Base-by-base conservation (phyloP, 2,329 filamentous ascomycete species). In the Sporothrix brunneoviolacea region DNA sequence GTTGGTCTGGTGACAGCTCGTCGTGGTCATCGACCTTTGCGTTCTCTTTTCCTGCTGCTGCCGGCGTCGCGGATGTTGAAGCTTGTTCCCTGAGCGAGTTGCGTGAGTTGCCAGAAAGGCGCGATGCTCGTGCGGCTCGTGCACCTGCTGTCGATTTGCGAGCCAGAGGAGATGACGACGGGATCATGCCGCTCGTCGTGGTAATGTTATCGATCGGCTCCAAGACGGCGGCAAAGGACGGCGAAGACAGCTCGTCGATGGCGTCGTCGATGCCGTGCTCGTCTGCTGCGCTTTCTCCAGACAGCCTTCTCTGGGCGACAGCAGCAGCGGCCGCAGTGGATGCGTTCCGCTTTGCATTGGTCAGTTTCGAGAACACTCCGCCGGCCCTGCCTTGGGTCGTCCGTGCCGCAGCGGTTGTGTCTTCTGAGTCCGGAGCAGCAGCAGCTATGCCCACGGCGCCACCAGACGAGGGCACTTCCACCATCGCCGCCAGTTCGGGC, bases 161-260 rank as follows among this genome's bases (percentile, higher is more conserved):
- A 0, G 56, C 55, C 33, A 57, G 47, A 10, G 56, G 56, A 22
- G 56, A 57, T 7, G 56, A 58, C 4, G 46, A 57, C 10, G 48
- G 19, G 16, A 37, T 13, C 27, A 41, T 24, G 33, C 22, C 36
- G 24, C 33, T 33, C n/a, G n/a, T n/a, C n/a, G 15, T 41, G 1
- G 33, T 30, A 2, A 33, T 15, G 4, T 39, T 37, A 12, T 32
- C 35, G 3, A 10, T 19, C 2, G 33, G 21, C 18, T 43, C 49
- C 8, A 50, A 30, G 5, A 36, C 32, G 18, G 27, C 48, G 16
- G 22, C 35, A 33, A 49, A 32, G 3, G 53, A 32, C 2, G 55
- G 48, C 18, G 63, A 62, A 13, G 65, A 67, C 8, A 64, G 51
- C 44, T 65, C 64, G 50, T 66, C 62, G 21, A 58, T 59, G 15